Evolutionary conservation across 345 rosid species (phyloP).

Genomic region (Theobroma cacao): DNA sequence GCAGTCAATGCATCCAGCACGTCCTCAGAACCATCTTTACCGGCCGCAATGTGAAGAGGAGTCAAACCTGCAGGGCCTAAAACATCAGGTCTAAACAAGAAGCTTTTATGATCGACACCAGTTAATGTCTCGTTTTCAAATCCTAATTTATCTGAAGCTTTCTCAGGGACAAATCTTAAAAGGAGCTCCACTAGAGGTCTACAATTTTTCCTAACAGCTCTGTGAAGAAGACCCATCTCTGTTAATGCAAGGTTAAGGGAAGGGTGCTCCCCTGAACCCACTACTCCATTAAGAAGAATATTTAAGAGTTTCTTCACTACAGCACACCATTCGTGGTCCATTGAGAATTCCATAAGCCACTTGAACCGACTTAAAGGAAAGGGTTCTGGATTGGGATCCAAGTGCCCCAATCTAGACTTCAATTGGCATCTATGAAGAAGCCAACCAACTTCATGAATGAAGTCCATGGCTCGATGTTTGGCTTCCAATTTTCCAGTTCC

Average conservation of each 20-base stretch:
- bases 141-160: constrained; percentile 21
- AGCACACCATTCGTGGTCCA: constrained; percentile 97
- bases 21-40: constrained; percentile 95
- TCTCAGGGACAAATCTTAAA: constrained; percentile 60
- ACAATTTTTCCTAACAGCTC: constrained; percentile 91
- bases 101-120: constrained; percentile 27
- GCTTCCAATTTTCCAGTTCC: constrained; percentile 36
- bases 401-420: constrained; percentile 51
- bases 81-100: constrained; percentile 79
- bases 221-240: constrained; percentile 88
- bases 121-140: constrained; percentile 17
- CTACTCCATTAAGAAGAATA: constrained; percentile 61
- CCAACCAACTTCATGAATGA: constrained; percentile 98
- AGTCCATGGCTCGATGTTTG: constrained; percentile 77
- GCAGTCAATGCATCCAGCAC: constrained; percentile 78
- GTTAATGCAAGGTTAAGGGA: constrained; percentile 48
- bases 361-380: constrained; percentile 76
- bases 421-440: constrained; percentile 83
- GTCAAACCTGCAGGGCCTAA: constrained; percentile 96
- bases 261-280: constrained; percentile 57
- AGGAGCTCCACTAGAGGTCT: constrained; percentile 77
- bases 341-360: constrained; percentile 90
- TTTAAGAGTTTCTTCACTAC: constrained; percentile 81
- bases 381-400: constrained; percentile 56
- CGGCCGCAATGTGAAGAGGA: constrained; percentile 98